Conservation (phyloP, 345 rosid species). For the Rhizophora mangle region DNA sequence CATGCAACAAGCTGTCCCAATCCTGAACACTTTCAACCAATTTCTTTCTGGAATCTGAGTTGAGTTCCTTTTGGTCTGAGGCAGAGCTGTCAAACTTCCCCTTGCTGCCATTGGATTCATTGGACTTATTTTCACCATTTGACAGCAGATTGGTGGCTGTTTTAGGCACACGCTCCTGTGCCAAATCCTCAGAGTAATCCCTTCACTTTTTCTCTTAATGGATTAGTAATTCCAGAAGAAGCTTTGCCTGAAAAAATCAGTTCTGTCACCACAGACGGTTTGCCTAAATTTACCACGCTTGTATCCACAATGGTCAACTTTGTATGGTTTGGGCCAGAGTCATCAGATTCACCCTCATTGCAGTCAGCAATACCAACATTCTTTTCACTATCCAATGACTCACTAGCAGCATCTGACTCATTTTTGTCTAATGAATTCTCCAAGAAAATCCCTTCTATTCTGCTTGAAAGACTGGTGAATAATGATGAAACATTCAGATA, state of each 20-base stretch:
- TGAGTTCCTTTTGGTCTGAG: constrained; percentile 24
- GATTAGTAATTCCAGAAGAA: constrained; percentile 19
- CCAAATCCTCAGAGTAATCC: constrained; percentile 18
- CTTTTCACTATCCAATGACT: constrained; percentile 30
- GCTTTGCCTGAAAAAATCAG: constrained; percentile 37
- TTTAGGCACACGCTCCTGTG: constrained; percentile 12
- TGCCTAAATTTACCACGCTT: constrained; percentile 44
- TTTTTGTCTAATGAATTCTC: constrained; percentile 19
- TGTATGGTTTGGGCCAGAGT: constrained; percentile 16
- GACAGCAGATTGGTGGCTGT: constrained; percentile 5
- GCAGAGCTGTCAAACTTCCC: constrained; percentile 11
- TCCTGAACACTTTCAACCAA: constrained; percentile 24
- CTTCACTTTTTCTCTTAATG: constrained; percentile 18
- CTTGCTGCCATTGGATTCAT: constrained; percentile 5
- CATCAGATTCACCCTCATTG: constrained; percentile 12
- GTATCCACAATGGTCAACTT: constrained; percentile 57
- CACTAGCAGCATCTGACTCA: constrained; percentile 24
- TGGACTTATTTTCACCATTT: neutral
- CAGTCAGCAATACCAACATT: constrained; percentile 5
- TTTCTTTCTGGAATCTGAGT: constrained; percentile 27
- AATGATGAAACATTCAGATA: constrained; percentile 32
- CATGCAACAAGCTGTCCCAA: constrained; percentile 15
- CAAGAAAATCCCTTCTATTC: constrained; percentile 20
- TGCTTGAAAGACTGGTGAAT: constrained; percentile 23
- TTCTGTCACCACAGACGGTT: constrained; percentile 35